phyloP scores from a whole-genome alignment of 306 rosid genomes.

The Mimosa bimucronata region DNA sequence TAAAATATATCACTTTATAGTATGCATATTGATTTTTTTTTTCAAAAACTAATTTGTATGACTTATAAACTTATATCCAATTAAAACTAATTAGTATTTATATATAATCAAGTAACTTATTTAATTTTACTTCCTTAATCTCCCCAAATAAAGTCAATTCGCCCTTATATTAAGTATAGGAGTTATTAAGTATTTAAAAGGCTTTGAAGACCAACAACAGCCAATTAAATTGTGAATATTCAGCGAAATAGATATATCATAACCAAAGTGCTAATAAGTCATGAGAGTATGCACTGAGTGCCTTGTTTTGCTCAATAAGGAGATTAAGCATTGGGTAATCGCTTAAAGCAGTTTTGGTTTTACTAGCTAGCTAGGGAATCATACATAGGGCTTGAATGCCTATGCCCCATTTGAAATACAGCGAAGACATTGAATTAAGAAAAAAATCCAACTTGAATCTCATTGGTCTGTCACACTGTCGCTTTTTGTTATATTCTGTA shows the following conservation, averaged over 20 bases:
- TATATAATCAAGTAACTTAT: no score
- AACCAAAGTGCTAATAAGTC: not conserved
- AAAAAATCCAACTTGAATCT: not conserved
- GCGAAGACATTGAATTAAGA: not conserved
- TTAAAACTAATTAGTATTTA: no score
- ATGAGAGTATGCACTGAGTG: not conserved
- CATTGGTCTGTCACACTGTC: constrained; percentile 6
- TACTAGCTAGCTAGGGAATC: not conserved
- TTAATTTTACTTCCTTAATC: no score
- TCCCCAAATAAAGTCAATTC: no score
- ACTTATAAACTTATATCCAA: no score
- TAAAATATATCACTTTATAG: no score
- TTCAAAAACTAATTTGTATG: no score
- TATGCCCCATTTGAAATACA: not conserved
- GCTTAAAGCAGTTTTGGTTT: not conserved
- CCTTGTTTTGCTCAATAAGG: not conserved
- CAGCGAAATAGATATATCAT: not conserved
- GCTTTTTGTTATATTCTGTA: not conserved
- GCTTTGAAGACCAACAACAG: not conserved
- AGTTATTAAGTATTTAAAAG: not conserved
- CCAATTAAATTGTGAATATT: not conserved
- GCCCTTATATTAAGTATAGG: no score
- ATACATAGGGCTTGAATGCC: not conserved
- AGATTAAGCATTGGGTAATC: not conserved
- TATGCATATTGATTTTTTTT: no score